phyloP scores from a whole-genome alignment of 2,329 filamentous ascomycete species.

The Dactylellina parvicollis region DNA sequence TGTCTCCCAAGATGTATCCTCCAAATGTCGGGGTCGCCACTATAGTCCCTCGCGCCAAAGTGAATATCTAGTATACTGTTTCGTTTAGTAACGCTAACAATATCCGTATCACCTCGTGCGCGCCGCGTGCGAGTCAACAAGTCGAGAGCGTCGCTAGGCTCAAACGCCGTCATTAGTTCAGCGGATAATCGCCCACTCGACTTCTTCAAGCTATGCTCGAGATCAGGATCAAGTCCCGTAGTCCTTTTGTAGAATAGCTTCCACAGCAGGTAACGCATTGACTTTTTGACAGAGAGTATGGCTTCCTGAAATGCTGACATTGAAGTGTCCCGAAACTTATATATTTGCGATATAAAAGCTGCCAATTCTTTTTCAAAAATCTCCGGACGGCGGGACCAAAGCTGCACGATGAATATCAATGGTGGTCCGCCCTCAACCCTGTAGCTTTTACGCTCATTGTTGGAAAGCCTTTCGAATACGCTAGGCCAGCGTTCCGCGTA shows the following conservation, averaged over 20 bases:
- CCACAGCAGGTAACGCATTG: background rate
- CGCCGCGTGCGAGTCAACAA: background rate
- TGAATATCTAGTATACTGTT: background rate
- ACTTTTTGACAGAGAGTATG: background rate
- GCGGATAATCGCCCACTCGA: too few species aligned
- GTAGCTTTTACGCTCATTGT: background rate
- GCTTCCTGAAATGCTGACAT: background rate
- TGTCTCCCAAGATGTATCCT: background rate
- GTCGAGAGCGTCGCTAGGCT: background rate
- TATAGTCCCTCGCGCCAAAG: too few species aligned
- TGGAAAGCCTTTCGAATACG: background rate
- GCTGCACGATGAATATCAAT: background rate
- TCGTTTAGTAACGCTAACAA: background rate
- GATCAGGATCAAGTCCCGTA: background rate
- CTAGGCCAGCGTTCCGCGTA: background rate
- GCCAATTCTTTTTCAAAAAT: background rate
- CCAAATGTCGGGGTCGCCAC: slow-evolving; percentile 7
- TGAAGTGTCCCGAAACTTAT: background rate
- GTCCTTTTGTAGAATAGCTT: background rate
- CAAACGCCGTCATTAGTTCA: background rate
- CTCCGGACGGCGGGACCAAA: background rate
- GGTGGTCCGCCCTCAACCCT: background rate
- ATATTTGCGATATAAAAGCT: background rate
- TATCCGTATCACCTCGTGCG: background rate
- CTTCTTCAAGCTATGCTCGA: background rate